Base-by-base conservation (phyloP, 208 protist species). In the Crithidia expoeki region DNA sequence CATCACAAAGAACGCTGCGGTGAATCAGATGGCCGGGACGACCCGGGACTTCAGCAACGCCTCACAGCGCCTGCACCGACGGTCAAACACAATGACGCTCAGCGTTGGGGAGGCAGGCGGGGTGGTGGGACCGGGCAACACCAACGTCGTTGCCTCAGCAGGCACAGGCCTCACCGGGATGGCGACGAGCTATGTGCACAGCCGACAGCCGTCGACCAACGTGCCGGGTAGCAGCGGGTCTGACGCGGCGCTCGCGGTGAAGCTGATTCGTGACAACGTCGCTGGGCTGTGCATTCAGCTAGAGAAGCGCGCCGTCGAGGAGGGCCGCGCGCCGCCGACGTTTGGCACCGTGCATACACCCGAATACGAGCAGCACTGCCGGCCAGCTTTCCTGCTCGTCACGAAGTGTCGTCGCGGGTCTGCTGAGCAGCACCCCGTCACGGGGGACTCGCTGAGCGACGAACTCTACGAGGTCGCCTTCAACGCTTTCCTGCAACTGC, bases 271-370 rank as follows among this genome's bases (percentile, higher is more conserved):
- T 21, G 85, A 92, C 30, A 85, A 87, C 68, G 75, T 92, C 56
- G 74, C 80, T 16, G 85, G 89, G 7, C 73, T 94, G 46, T 77
- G 83, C 55, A 88, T 94, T 25, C 76, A 71, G 34, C 74, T 94
- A n/a, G 83, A 92, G 44, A 74, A 81, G 38, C 33, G 57, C 12
- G 65, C 68, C 9, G 81, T 94, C 32, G 76, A 84, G 55, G 66
- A 70, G 12, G 74, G 68, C 42, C 72, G 63, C 17, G 12, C 36
- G 6, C 77, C 86, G 12, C 87, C 87, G 12, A 58, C 64, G 12
- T 67, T 89, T 17, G 64, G 73, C 51, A 68, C 89, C 19, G 67
- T 60, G 44, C 77, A 83, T 51, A 78, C 74, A 23, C 62, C 74
- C 14, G 77, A 82, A 42, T 94, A 90, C 74, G 81, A 88, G 34